A percentile compares a stretch with the other conserved stretches of the same genome.
These are phyloP conservation scores for Cryptococcus sp. DNA, from an alignment of 1,284 basidiomycete genomes.

Conservation along the genomic window DNA sequence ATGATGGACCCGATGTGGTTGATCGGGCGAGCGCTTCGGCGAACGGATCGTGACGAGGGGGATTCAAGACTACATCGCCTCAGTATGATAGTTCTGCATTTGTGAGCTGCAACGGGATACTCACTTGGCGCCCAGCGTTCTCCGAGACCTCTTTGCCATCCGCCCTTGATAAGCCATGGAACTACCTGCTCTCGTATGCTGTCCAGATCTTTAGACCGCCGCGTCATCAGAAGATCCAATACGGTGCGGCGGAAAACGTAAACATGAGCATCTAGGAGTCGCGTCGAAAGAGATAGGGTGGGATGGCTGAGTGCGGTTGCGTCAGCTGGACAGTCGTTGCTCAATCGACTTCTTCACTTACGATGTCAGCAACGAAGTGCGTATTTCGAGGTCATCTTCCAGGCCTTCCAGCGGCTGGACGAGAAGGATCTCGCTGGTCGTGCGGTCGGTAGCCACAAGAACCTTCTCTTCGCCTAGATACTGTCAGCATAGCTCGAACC, in stretches of 20 bases:
- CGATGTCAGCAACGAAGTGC: conserved; percentile 67
- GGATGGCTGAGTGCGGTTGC: conserved; percentile 63
- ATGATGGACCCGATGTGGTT: conserved; percentile 35
- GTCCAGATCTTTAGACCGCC: conserved; percentile 66
- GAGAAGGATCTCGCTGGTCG: conserved; percentile 69
- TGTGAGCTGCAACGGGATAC: conserved; percentile 12
- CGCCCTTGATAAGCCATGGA: conserved; percentile 83
- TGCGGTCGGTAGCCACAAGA: conserved; percentile 45
- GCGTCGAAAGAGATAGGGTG: conserved; percentile 67
- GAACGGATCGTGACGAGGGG: conserved; percentile 47
- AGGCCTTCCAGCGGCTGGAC: conserved; percentile 65
- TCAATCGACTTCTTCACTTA: conserved; percentile 51
- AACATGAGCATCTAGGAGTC: conserved; percentile 81
- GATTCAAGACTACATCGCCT: conserved; percentile 43
- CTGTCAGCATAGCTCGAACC: not conserved
- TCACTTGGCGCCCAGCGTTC: conserved; percentile 46
- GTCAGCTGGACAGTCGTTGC: conserved; percentile 3
- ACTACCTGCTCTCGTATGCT: conserved; percentile 83
- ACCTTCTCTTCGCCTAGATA: conserved; percentile 45
- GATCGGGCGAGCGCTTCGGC: conserved; percentile 50
- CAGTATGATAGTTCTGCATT: not conserved
- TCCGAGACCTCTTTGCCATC: conserved; percentile 59
- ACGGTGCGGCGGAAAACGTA: conserved; percentile 79
- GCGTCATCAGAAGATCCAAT: conserved; percentile 66
- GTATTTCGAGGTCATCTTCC: conserved; percentile 68